A percentile compares a stretch with the other conserved stretches of the same genome.
Conservation (phyloP, 495 filamentous ascomycete genomes). For the Pseudoneurospora amorphoporcata region DNA sequence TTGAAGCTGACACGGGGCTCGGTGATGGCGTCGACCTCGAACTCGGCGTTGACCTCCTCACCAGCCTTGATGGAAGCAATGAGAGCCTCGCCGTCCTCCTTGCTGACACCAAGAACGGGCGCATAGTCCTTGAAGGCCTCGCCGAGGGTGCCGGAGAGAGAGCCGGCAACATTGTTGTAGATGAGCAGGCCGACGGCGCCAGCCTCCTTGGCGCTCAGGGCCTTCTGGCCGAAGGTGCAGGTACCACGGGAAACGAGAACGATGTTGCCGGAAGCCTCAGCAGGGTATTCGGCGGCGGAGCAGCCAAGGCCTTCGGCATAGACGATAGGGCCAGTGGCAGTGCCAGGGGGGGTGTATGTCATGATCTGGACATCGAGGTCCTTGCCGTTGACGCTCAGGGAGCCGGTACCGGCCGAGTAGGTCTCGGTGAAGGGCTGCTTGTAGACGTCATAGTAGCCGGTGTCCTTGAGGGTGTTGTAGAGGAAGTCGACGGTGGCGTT, state of each 20-base stretch:
- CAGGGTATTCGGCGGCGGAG: slow-evolving; percentile 43
- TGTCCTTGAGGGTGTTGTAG: slow-evolving; percentile 35
- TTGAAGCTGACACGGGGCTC: slow-evolving; percentile 48
- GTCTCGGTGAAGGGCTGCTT: slow-evolving; percentile 45
- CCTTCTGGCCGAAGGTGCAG: slow-evolving; percentile 53
- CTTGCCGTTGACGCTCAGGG: slow-evolving; percentile 24
- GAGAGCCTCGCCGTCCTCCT: slow-evolving; percentile 40
- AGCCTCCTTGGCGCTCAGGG: slow-evolving; percentile 46
- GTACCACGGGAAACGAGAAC: slow-evolving; percentile 53
- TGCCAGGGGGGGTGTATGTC: slow-evolving; percentile 35
- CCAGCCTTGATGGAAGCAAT: slow-evolving; percentile 30
- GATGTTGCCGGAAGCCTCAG: slow-evolving; percentile 42
- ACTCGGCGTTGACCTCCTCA: slow-evolving; percentile 6
- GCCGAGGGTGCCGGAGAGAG: slow-evolving; percentile 46
- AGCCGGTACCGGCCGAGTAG: slow-evolving; percentile 23
- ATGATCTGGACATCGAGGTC: slow-evolving; percentile 18
- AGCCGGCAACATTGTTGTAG: slow-evolving; percentile 54
- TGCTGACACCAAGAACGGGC: slow-evolving; percentile 44
- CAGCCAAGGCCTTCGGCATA: slow-evolving; percentile 49
- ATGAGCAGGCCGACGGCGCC: slow-evolving; percentile 49
- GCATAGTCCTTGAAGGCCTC: slow-evolving; percentile 35
- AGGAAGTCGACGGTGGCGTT: slow-evolving; percentile 55
- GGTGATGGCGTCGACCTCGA: slow-evolving; percentile 26
- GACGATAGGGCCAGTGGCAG: slow-evolving; percentile 32
- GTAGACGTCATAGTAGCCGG: slow-evolving; percentile 50